Base-by-base conservation (phyloP, 1,139 yeast species). In the Meyerozyma carpophila region DNA sequence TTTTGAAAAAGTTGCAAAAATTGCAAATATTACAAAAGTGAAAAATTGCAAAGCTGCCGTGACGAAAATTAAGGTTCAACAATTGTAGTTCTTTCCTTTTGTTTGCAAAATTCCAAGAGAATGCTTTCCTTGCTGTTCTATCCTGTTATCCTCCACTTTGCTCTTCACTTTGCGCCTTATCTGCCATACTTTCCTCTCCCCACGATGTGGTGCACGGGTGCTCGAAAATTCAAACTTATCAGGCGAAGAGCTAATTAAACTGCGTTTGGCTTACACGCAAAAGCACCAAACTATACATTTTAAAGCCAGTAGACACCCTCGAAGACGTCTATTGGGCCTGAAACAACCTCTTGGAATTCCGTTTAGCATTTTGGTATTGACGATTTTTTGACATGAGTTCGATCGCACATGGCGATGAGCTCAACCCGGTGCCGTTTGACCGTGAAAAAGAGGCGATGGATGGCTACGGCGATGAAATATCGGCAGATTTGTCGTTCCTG, bases 121-220 rank as follows among this genome's bases (percentile, higher is more conserved):
- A 28, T 8, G 6, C 14, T 6, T 8, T 28, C 14, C 5, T 8
- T 28, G 14, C n/a, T n/a, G 32, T n/a, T 11, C 13, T 13, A n/a
- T 28, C 6, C 8, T 16, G 18, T 16, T 16, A 16, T 16, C 18
- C 18, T 16, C 18, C 18, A 16, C 18, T 3, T 16, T 16, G 18
- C 18, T 16, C 18, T 16, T 16, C 18, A 16, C 18, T 3, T 16
- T 16, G 18, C 18, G 18, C 18, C 18, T 16, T 16, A 16, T 16
- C 18, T 16, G 18, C 16, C 32, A 11, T 29, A 11, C 16, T 13
- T 8, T 9, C 10, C 6, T 13, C 20, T 13, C 34, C 34, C 34
- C 34, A 31, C 34, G 34, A 31, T 31, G 34, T 31, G 34, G 34
- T 31, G 34, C 20, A 13, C 16, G 34, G 34, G 34, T 31, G 34